These are phyloP conservation scores for Apophysomyces sp. DNA, from an alignment of 371 early-diverging fungal genomes.

Conservation along the genomic window DNA sequence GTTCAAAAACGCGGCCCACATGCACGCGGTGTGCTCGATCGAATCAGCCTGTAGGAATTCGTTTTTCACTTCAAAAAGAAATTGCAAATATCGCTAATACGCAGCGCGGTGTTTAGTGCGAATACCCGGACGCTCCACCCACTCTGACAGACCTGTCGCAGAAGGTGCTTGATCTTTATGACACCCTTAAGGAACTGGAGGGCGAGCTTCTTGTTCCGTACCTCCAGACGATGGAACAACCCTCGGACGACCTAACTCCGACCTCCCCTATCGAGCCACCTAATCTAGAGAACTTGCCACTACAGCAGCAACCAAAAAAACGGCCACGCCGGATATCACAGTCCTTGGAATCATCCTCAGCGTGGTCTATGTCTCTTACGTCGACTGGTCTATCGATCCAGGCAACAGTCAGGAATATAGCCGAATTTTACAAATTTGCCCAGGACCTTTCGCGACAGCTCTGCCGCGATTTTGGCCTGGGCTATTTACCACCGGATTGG, in stretches of 20 bases:
- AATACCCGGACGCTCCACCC: slow-evolving; percentile 53
- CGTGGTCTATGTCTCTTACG: slow-evolving; percentile 43
- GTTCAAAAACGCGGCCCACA: slow-evolving; percentile 50
- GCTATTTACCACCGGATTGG: slow-evolving; percentile 22
- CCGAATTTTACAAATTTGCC: slow-evolving; percentile 32
- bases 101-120: slow-evolving; percentile 45
- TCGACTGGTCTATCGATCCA: slow-evolving; percentile 35
- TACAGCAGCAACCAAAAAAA: not conserved
- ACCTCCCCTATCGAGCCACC: not conserved
- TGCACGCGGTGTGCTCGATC: slow-evolving; percentile 51
- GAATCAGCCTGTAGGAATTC: slow-evolving; percentile 40
- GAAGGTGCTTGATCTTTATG: slow-evolving; percentile 45
- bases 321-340: not conserved
- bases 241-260: not conserved
- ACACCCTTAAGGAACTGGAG: slow-evolving; percentile 38
- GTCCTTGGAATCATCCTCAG: slow-evolving; percentile 14
- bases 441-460: slow-evolving; percentile 34
- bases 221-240: slow-evolving; percentile 16
- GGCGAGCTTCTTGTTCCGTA: slow-evolving; percentile 41
- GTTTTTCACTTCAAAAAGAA: too few species aligned
- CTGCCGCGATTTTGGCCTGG: slow-evolving; percentile 22
- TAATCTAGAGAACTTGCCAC: not conserved
- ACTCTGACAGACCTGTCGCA: slow-evolving; percentile 46
- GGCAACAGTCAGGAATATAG: slow-evolving; percentile 23
- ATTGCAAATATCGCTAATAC: too few species aligned